Evolutionary conservation across 192 early-diverging fungal genomes (phyloP).

Genomic region (Kappamyces sp.): DNA sequence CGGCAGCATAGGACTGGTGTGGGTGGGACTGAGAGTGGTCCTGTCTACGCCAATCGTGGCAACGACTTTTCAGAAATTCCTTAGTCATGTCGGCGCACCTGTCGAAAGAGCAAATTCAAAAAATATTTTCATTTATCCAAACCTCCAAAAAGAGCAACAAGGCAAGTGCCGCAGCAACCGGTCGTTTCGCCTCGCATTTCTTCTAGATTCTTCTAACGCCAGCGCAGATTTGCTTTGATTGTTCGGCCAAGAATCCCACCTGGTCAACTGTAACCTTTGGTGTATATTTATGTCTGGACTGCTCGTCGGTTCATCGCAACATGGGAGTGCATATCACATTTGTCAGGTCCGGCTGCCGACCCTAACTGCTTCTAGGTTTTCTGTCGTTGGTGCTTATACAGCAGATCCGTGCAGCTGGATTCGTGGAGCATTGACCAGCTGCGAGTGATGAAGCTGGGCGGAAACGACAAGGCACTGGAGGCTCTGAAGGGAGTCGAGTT

Average conservation of each 20-base stretch:
- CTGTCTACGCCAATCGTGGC: too few species aligned
- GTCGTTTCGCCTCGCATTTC: too few species aligned
- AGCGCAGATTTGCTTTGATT: conserved; percentile 85
- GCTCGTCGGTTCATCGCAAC: conserved; percentile 90
- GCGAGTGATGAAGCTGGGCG: conserved; percentile 77
- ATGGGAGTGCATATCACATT: conserved; percentile 97
- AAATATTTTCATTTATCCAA: conserved; percentile 9
- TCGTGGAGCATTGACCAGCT: conserved; percentile 92
- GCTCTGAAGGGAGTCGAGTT: conserved; percentile 58
- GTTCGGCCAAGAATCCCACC: conserved; percentile 86
- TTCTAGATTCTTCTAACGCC: not conserved
- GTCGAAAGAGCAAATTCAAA: conserved; percentile 13
- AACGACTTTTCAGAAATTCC: too few species aligned
- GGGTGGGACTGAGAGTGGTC: too few species aligned
- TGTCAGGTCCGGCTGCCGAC: conserved; percentile 76
- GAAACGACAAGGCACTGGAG: conserved; percentile 74
- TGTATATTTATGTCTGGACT: conserved; percentile 93
- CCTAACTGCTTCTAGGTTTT: conserved; percentile 14
- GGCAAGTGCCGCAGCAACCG: not conserved
- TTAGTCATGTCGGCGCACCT: conserved; percentile 3
- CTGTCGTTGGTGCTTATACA: conserved; percentile 6
- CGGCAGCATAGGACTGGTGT: too few species aligned
- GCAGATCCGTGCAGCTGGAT: conserved; percentile 80
- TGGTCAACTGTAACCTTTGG: conserved; percentile 94
- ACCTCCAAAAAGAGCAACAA: conserved; percentile 13